Evolutionary conservation across 176 grass and related monocot genomes (phyloP).

Genomic region (Musa troglodytarum): DNA sequence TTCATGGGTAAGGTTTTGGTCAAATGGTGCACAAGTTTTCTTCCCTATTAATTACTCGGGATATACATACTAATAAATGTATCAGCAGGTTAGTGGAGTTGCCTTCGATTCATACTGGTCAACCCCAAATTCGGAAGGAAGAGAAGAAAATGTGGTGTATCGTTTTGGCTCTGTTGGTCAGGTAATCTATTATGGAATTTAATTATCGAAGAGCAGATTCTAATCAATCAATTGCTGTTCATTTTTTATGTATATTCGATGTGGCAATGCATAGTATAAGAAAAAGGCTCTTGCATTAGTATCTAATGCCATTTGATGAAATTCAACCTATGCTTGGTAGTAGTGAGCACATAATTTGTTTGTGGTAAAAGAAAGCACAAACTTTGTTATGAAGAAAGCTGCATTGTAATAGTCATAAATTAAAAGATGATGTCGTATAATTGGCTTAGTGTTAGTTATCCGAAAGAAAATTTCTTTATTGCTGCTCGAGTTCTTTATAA

Average conservation of each 20-base stretch:
- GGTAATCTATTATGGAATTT: slow-evolving; percentile 32
- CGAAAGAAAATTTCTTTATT: too few relatives aligned
- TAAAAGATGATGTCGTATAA: too few relatives aligned
- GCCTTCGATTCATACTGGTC: slow-evolving; percentile 93
- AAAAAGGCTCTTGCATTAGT: not conserved
- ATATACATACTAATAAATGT: not conserved
- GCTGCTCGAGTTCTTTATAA: too few relatives aligned
- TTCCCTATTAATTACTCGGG: not conserved
- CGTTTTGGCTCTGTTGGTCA: slow-evolving; percentile 93
- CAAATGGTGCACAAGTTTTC: not conserved
- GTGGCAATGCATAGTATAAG: not conserved
- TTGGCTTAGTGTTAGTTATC: too few relatives aligned
- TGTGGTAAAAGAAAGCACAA: too few relatives aligned
- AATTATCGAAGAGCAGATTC: not conserved
- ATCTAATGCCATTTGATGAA: not conserved
- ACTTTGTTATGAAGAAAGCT: too few relatives aligned
- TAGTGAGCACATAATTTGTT: too few relatives aligned
- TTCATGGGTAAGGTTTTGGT: slow-evolving; percentile 19
- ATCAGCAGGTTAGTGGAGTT: slow-evolving; percentile 46
- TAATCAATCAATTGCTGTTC: not conserved
- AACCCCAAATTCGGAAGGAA: slow-evolving; percentile 61
- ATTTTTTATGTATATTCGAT: not conserved
- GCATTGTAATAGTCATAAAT: too few relatives aligned
- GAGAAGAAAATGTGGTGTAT: slow-evolving; percentile 69
- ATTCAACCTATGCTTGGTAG: too few relatives aligned